phyloP scores from a whole-genome alignment of 2,329 filamentous ascomycete genomes.

The Orbilia javanica region DNA sequence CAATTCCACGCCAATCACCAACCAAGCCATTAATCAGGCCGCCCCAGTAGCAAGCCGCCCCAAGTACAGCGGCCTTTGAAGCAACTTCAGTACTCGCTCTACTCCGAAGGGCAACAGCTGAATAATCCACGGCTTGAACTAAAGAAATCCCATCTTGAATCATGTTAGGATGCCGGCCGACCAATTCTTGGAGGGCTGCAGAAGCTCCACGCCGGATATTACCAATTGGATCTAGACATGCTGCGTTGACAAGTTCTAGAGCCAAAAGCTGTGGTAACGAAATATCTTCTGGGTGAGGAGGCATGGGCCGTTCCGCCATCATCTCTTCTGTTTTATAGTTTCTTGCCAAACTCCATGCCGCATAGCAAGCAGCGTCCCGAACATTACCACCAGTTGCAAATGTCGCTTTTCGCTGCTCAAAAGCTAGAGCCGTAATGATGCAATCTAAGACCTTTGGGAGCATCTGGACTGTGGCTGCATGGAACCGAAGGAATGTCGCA shows the following conservation, averaged over 20 bases:
- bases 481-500: constrained; percentile 62
- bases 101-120: constrained; percentile 87
- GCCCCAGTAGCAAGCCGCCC: constrained; percentile 74
- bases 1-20: constrained; percentile 84
- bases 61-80: constrained; percentile 75
- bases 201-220: constrained; percentile 94
- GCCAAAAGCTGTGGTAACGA: constrained; percentile 77
- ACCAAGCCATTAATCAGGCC: constrained; percentile 79
- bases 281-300: constrained; percentile 59
- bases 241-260: constrained; percentile 82
- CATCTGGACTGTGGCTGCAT: constrained; percentile 60
- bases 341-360: constrained; percentile 90
- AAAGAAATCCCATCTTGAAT: constrained; percentile 84
- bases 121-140: constrained; percentile 92
- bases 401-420: constrained; percentile 84
- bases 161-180: constrained; percentile 90
- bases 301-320: constrained; percentile 64
- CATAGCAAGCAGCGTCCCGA: constrained; percentile 94
- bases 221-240: constrained; percentile 87
- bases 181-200: constrained; percentile 91
- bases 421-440: constrained; percentile 78
- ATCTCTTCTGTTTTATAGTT: constrained; percentile 87
- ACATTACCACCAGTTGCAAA: constrained; percentile 91
- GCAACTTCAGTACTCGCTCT: constrained; percentile 85
- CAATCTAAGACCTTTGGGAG: constrained; percentile 60